Evolutionary conservation across 2,329 filamentous ascomycete species (phyloP).

Genomic region (Drechslera avenae): DNA sequence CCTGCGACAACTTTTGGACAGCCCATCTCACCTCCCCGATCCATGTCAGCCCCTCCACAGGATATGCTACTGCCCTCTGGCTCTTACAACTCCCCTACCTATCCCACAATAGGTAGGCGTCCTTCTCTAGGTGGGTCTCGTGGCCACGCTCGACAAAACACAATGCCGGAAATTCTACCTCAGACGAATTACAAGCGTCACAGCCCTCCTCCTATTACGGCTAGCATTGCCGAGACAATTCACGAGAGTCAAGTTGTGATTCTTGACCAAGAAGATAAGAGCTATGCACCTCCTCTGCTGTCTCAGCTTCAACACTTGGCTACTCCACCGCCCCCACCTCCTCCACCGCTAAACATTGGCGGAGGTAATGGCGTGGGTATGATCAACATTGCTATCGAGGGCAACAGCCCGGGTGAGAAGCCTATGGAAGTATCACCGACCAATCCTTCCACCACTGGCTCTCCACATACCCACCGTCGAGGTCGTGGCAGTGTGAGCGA

Average conservation of each 20-base stretch:
- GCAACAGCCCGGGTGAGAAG: constrained; percentile 39
- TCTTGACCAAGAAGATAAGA: constrained; percentile 47
- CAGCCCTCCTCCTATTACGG: constrained; percentile 50
- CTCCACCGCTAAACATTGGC: constrained; percentile 26
- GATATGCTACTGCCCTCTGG: constrained; percentile 38
- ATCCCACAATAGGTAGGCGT: constrained; percentile 37
- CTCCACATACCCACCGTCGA: constrained; percentile 55
- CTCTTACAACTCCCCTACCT: constrained; percentile 34
- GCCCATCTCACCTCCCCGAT: constrained; percentile 46
- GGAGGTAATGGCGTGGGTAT: constrained; percentile 41
- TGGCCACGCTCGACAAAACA: constrained; percentile 51
- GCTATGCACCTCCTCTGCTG: constrained; percentile 55
- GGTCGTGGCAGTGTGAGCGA: constrained; percentile 63
- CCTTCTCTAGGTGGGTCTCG: constrained; percentile 45
- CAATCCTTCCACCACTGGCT: constrained; percentile 38
- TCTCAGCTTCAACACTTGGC: constrained; percentile 67
- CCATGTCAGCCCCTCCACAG: constrained; percentile 57
- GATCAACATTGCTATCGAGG: constrained; percentile 56
- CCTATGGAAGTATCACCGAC: constrained; percentile 29
- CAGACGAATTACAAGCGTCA: constrained; percentile 46
- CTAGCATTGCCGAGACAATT: constrained; percentile 62
- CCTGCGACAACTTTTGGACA: constrained; percentile 56
- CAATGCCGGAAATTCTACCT: constrained; percentile 46
- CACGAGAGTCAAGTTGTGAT: constrained; percentile 52
- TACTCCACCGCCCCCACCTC: constrained; percentile 55